A percentile compares a stretch with the other conserved stretches of the same genome.
These are phyloP conservation scores for Mycena kentingensis DNA, from an alignment of 768 basidiomycete genomes.

Conservation along the genomic window DNA sequence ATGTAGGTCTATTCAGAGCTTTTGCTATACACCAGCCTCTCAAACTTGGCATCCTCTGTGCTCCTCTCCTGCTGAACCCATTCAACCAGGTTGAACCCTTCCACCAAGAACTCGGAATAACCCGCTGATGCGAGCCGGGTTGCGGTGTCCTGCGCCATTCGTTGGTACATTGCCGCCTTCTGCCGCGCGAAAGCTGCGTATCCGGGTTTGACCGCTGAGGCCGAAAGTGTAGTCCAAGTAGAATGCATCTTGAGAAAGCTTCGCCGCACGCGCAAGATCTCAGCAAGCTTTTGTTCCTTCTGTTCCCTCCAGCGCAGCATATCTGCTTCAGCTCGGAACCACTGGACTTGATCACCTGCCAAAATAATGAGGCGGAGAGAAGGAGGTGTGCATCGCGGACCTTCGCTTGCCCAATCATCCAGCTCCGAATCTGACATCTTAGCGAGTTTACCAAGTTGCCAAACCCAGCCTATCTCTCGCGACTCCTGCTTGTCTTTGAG, in stretches of 20 bases:
- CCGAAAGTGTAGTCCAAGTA: constrained; percentile 5
- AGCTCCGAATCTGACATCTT: constrained; percentile 3
- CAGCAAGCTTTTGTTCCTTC: constrained; percentile 12
- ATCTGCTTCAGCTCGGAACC: constrained; percentile 21
- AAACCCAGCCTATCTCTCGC: no score
- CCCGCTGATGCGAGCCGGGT: no score
- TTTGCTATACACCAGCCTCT: no score
- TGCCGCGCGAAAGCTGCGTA: not conserved
- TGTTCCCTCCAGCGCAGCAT: constrained; percentile 20
- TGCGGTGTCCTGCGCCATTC: no score
- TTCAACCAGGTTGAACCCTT: no score
- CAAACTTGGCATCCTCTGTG: no score
- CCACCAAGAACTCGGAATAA: no score
- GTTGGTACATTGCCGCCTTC: constrained; percentile 6
- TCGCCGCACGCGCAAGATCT: constrained; percentile 6
- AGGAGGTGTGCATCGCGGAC: not conserved
- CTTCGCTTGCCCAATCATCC: constrained; percentile 1
- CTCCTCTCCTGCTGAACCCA: no score
- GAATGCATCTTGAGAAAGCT: not conserved
- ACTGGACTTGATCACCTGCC: constrained; percentile 17
- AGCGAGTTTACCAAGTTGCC: not conserved
- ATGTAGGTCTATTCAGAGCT: no score
- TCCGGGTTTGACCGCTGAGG: not conserved
- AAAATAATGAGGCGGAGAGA: not conserved
- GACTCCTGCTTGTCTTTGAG: no score